Evolutionary conservation across 495 filamentous ascomycete species (phyloP).

Genomic region (Aspergillus heteromorphus): DNA sequence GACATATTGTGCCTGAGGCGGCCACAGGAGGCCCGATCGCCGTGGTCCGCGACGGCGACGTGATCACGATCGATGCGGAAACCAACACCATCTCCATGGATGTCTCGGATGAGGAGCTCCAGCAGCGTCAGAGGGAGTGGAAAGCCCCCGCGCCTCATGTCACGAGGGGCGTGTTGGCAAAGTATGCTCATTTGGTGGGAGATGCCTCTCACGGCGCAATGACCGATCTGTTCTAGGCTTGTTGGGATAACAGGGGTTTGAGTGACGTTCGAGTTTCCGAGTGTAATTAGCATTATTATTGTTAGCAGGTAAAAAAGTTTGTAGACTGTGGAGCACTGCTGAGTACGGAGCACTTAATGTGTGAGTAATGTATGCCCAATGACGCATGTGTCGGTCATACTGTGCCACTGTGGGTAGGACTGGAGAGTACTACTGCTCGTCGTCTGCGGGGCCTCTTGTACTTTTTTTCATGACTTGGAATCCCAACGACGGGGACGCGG

Average conservation of each 20-base stretch:
- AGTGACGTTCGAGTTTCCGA: too few relatives aligned
- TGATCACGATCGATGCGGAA: slow-evolving; percentile 81
- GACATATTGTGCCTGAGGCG: slow-evolving; percentile 92
- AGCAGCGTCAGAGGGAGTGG: slow-evolving; percentile 63
- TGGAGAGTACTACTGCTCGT: too few relatives aligned
- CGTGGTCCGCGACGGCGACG: slow-evolving; percentile 73
- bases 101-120: slow-evolving; percentile 69
- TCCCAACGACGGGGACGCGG: too few relatives aligned
- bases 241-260: background rate
- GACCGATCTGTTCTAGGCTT: slow-evolving; percentile 43
- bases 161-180: slow-evolving; percentile 83
- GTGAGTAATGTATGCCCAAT: background rate
- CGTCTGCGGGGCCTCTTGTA: too few relatives aligned
- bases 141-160: slow-evolving; percentile 65
- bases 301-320: background rate
- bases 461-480: too few relatives aligned
- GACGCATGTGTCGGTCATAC: background rate
- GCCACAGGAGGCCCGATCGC: slow-evolving; percentile 78
- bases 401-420: too few relatives aligned
- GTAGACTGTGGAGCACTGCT: background rate
- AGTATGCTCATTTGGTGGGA: slow-evolving; percentile 74
- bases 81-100: slow-evolving; percentile 71
- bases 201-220: slow-evolving; percentile 68
- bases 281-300: background rate
- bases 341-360: too few relatives aligned